Evolutionary conservation across 2,329 filamentous ascomycete species (phyloP).

Genomic region (Gaeumannomyces tritici): DNA sequence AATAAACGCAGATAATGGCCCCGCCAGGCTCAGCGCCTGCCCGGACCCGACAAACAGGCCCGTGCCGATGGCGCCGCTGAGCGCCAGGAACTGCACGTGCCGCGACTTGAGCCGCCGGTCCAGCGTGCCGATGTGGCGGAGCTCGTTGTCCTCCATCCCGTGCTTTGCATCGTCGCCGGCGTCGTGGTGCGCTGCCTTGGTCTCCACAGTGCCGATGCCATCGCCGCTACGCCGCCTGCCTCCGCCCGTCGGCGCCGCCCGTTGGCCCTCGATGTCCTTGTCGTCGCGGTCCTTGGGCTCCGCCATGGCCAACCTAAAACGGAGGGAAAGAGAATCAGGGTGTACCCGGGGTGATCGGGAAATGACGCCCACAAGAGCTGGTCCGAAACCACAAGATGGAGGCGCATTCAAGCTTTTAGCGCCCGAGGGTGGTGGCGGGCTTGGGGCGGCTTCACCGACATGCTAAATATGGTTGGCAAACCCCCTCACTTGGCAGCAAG

Average conservation of each 20-base stretch:
- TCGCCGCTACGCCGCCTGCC: neutral
- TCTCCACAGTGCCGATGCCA: neutral
- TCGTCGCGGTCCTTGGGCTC: neutral
- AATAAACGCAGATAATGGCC: conserved; percentile 31
- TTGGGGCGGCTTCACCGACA: no score
- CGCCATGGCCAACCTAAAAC: neutral
- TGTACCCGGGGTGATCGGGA: no score
- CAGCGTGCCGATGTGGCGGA: conserved; percentile 8
- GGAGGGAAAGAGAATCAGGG: neutral
- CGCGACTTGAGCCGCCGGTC: conserved; percentile 26
- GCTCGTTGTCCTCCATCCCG: neutral
- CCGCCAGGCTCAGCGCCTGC: conserved; percentile 29
- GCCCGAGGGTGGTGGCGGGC: no score
- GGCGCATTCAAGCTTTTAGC: no score
- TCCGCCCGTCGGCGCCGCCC: neutral
- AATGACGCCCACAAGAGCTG: no score
- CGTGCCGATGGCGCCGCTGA: conserved; percentile 37
- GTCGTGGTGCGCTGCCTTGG: neutral
- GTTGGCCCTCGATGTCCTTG: neutral
- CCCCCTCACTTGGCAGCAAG: neutral
- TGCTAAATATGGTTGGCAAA: no score
- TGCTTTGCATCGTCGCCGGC: neutral
- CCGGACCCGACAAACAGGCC: conserved; percentile 39
- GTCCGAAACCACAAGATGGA: no score
- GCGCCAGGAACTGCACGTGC: conserved; percentile 37